Conservation (phyloP, 2,329 filamentous ascomycete species). For the Thermochaetoides dissita region DNA sequence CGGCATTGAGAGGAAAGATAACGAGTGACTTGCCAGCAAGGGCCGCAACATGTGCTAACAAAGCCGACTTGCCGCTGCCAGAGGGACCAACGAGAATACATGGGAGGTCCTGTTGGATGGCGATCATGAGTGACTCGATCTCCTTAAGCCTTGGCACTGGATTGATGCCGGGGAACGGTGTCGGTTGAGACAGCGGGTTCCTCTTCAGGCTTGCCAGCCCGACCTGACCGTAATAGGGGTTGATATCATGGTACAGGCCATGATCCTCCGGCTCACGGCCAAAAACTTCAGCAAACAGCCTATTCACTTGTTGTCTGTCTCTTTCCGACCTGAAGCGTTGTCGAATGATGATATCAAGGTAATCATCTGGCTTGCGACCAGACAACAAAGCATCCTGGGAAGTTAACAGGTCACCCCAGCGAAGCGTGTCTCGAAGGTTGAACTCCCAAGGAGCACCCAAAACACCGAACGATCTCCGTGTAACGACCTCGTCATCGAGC, state of each 20-base stretch:
- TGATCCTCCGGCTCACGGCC: conserved; percentile 35
- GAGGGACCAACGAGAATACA: conserved; percentile 77
- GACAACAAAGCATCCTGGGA: conserved; percentile 46
- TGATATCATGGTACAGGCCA: conserved; percentile 60
- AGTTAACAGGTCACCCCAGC: conserved; percentile 67
- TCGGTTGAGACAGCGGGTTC: conserved; percentile 38
- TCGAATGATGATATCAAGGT: conserved; percentile 68
- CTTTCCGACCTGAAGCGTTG: conserved; percentile 66
- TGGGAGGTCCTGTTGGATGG: conserved; percentile 73
- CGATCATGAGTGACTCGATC: conserved; percentile 76
- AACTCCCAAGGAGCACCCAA: conserved; percentile 85
- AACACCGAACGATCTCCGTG: conserved; percentile 42
- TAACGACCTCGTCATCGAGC: conserved; percentile 59
- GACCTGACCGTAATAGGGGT: conserved; percentile 54
- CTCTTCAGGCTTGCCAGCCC: conserved; percentile 60
- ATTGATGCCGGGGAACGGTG: conserved; percentile 36
- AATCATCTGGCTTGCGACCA: conserved; percentile 51
- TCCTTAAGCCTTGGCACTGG: conserved; percentile 48
- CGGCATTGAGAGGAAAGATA: conserved; percentile 80
- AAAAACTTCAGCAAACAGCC: conserved; percentile 55
- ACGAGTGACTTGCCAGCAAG: conserved; percentile 61
- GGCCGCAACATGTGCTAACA: conserved; percentile 70
- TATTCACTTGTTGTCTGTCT: conserved; percentile 53
- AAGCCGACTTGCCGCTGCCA: conserved; percentile 72
- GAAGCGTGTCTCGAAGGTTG: conserved; percentile 77